A percentile compares a stretch with the other conserved stretches of the same genome.
Conservation (phyloP, 2,329 filamentous ascomycete species). For the Cytospora leucostoma region DNA sequence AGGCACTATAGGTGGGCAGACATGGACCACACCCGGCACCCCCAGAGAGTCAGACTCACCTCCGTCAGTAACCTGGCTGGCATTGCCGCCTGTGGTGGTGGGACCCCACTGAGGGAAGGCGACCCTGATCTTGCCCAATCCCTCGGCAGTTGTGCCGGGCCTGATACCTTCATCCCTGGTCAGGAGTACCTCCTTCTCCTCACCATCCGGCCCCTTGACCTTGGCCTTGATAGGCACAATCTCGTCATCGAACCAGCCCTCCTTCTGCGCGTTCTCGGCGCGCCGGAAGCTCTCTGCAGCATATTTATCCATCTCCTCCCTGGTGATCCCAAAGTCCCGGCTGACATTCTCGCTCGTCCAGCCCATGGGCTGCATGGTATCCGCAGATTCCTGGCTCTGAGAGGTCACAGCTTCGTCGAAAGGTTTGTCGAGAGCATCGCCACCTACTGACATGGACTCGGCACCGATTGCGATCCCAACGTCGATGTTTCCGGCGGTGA, state of each 20-base stretch:
- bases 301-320: slow-evolving; percentile 80
- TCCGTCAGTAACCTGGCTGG: slow-evolving; percentile 92
- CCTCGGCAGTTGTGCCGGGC: slow-evolving; percentile 83
- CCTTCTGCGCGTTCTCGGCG: slow-evolving; percentile 87
- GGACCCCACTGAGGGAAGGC: slow-evolving; percentile 91
- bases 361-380: slow-evolving; percentile 95
- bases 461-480: slow-evolving; percentile 85
- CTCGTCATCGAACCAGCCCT: slow-evolving; percentile 90
- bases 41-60: slow-evolving; percentile 46
- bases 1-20: background rate
- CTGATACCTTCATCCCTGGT: slow-evolving; percentile 89
- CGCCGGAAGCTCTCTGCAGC: slow-evolving; percentile 85
- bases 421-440: slow-evolving; percentile 68
- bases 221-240: slow-evolving; percentile 84
- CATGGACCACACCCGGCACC: background rate
- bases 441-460: slow-evolving; percentile 80
- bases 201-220: slow-evolving; percentile 81
- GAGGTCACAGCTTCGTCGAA: slow-evolving; percentile 76
- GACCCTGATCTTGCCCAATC: slow-evolving; percentile 78
- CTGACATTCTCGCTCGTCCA: slow-evolving; percentile 97
- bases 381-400: slow-evolving; percentile 72
- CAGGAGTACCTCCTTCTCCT: slow-evolving; percentile 75
- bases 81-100: slow-evolving; percentile 87
- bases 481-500: slow-evolving; percentile 77
- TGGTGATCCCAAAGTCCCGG: slow-evolving; percentile 80